Conservation (phyloP, 2,329 filamentous ascomycete species). For the Hymenotorrendiella dingleyae region DNA sequence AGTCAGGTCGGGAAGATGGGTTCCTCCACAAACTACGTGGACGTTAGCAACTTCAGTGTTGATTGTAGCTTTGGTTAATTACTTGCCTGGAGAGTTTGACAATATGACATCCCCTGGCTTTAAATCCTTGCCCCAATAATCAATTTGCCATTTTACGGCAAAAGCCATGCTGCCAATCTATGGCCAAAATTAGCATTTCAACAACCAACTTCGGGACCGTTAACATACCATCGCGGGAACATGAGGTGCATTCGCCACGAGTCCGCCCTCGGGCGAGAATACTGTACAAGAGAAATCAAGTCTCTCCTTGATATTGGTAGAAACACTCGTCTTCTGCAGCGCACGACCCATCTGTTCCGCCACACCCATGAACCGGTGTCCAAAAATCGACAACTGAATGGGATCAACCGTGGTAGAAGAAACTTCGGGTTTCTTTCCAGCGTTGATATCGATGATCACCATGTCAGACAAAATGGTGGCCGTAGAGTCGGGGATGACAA, state of each 20-base stretch:
- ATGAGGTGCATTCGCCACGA: conserved; percentile 76
- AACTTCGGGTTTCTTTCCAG: neutral
- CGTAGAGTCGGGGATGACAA: conserved; percentile 70
- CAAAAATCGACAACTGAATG: conserved; percentile 70
- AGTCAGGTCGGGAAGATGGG: conserved; percentile 78
- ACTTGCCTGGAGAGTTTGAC: conserved; percentile 63
- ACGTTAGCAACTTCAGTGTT: no score
- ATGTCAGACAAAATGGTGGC: conserved; percentile 66
- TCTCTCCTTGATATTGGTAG: conserved; percentile 73
- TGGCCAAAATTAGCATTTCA: no score
- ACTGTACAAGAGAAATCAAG: conserved; percentile 76
- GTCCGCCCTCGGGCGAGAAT: conserved; percentile 61
- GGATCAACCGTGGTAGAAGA: conserved; percentile 54
- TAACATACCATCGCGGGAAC: conserved; percentile 51
- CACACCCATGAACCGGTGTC: conserved; percentile 76
- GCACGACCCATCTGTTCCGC: conserved; percentile 77
- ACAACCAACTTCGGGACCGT: no score
- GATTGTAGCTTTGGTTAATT: conserved; percentile 25
- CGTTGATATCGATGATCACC: conserved; percentile 64
- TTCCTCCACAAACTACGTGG: conserved; percentile 63
- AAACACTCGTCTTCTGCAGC: conserved; percentile 70
- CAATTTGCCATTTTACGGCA: conserved; percentile 62
- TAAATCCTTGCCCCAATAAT: conserved; percentile 70
- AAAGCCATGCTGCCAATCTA: conserved; percentile 17
- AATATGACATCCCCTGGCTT: conserved; percentile 74